phyloP scores from a whole-genome alignment of 441 rosid species.

The Biscutella laevigata region DNA sequence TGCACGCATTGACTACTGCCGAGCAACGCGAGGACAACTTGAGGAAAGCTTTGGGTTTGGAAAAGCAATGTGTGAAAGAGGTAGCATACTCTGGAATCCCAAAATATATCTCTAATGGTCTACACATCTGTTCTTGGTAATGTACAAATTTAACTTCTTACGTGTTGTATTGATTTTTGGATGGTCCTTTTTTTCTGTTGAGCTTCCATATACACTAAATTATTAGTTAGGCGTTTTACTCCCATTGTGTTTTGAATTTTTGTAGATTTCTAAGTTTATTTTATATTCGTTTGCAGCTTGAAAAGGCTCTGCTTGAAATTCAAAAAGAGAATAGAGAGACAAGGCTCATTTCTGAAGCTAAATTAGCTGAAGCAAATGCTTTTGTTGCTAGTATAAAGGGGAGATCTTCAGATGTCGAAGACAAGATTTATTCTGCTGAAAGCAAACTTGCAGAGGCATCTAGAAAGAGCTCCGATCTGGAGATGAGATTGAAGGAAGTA shows the following conservation, averaged over 20 bases:
- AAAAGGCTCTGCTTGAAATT: conserved; percentile 53
- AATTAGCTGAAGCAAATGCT: conserved; percentile 51
- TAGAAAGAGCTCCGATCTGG: conserved; percentile 56
- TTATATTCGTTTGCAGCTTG: conserved; percentile 44
- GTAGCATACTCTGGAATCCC: conserved; percentile 31
- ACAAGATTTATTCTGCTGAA: conserved; percentile 46
- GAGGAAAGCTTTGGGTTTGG: conserved; percentile 47
- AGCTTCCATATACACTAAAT: background rate
- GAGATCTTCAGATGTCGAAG: conserved; percentile 55
- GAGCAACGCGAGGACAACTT: conserved; percentile 65
- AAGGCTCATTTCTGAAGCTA: conserved; percentile 50
- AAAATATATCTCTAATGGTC: background rate
- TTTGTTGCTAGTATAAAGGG: conserved; percentile 53
- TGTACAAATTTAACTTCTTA: background rate
- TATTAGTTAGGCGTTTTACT: background rate
- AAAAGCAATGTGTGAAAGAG: conserved; percentile 59
- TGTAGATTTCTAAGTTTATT: background rate
- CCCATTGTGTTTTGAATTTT: background rate
- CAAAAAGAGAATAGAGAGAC: conserved; percentile 42
- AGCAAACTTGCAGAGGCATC: conserved; percentile 64
- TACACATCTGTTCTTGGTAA: background rate
- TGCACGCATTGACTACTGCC: conserved; percentile 52
- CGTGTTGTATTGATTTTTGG: conserved; percentile 5
- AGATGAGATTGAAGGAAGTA: conserved; percentile 64
- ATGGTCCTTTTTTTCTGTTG: background rate